Evolutionary conservation across 805 yeast genomes (phyloP), one percentile per base, ranked within the genome.

Genomic region (Kregervanrija fluxuum): DNA sequence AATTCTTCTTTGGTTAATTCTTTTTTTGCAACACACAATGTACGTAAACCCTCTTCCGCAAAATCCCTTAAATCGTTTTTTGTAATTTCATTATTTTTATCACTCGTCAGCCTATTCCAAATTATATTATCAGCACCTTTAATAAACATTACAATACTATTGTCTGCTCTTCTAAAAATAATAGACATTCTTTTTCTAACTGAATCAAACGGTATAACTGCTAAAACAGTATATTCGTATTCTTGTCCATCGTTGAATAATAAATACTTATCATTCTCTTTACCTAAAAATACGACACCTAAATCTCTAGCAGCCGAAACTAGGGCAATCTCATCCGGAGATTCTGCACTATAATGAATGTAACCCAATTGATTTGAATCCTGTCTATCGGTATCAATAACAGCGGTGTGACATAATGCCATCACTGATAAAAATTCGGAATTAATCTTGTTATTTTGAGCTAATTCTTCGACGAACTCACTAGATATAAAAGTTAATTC

Each of bases 111-210:
- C 30, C 80, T 61, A 35, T 71, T 68, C 58, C 71, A 79, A 46
- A 85, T 81, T 9, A 81, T 79, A 50, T 76, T 80, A 60, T 85
- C 95, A 2, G 95, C 95, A 54, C 95, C 95, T 55, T 85, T 85
- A 43, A 76, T 61, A 46, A 76, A 66, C 47, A 84, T 63, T 14
- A 77, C 56, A 30, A 77, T 66, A 33, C 64, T 66, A 32, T 54
- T 54, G 10, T 52, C 46, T 3, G 77, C 73, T 41, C 71, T 60
- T 44, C 68, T 70, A n/a, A 82, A 66, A 46, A 85, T 68, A 44
- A 81, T 75, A n/a, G 87, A 76, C 93, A 85, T 85, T 58, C 93
- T 71, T 65, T 84, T 85, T 54, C 95, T 69, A 1, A 82, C 70
- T 1, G 91, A 84, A 28, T 80, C 72, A 62, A 85, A 85, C 13